A percentile compares a stretch with the other conserved stretches of the same genome.
phyloP scores from a whole-genome alignment of 2,329 filamentous ascomycete genomes.

The Hymenotorrendiella dingleyae region DNA sequence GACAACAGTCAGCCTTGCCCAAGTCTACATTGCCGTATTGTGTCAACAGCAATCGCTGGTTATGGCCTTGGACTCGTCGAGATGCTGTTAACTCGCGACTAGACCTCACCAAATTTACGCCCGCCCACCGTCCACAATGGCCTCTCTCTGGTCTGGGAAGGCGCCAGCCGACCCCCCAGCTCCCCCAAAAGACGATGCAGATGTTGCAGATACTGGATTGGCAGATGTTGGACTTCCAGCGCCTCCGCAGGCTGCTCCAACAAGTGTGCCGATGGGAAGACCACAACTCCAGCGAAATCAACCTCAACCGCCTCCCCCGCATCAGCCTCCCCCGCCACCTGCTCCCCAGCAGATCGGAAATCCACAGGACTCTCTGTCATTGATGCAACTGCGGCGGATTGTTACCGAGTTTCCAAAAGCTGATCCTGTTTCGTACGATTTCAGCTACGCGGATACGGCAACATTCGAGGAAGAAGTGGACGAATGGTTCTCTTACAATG shows the following conservation, averaged over 20 bases:
- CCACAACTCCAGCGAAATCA: constrained; percentile 33
- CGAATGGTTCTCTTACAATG: constrained; percentile 94
- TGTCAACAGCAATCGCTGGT: too few relatives aligned
- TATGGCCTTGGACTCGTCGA: too few relatives aligned
- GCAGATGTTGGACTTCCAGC: constrained; percentile 30
- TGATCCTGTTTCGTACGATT: constrained; percentile 76
- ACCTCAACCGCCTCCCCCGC: constrained; percentile 32
- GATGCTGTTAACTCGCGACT: too few relatives aligned
- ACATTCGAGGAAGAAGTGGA: constrained; percentile 83
- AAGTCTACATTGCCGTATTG: too few relatives aligned
- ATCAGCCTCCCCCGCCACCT: constrained; percentile 30
- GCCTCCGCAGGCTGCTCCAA: constrained; percentile 11
- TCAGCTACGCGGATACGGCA: constrained; percentile 68
- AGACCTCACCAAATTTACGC: background rate
- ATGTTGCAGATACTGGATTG: constrained; percentile 40
- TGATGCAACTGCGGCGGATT: constrained; percentile 66
- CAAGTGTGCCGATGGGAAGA: constrained; percentile 22
- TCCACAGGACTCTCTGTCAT: constrained; percentile 64
- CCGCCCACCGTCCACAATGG: constrained; percentile 14
- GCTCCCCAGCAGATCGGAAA: constrained; percentile 29
- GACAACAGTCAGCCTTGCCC: background rate
- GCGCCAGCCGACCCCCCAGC: background rate
- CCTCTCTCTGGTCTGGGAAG: constrained; percentile 25
- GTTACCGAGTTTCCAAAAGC: constrained; percentile 66
- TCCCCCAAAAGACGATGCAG: constrained; percentile 23